Evolutionary conservation across 495 filamentous ascomycete genomes (phyloP), one percentile per base, ranked within the genome.

Genomic region (Hyaloscypha bicolor): DNA sequence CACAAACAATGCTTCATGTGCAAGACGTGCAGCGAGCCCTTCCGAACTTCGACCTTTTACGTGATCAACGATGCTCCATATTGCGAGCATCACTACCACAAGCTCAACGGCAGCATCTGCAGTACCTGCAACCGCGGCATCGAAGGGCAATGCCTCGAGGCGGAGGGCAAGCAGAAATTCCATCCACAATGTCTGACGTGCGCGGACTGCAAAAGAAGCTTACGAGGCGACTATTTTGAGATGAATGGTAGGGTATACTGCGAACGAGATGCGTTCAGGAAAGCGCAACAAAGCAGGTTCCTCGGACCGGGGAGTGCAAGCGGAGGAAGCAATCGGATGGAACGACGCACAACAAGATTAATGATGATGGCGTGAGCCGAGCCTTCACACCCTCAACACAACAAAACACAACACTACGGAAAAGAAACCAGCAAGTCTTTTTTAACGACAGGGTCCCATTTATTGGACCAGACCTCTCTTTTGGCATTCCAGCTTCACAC

Each of bases 1-100:
- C 95, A 99, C 77, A 93, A 94, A 71, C 83, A 88, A 16, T 99
- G 95, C 73, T 98, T 99, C 75, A 91, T 94, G 5, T 99, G 95
- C 81, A 86, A 86, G 4, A 92, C 91, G 8, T 99, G 95, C 80
- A 79, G 79, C 14, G 84, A 86, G 30, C 91, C 94, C 3, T 99
- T 99, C 73, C 81, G 87, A 55, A 94, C 94, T 0, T 84, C 92
- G 2, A 94, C 95, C 61, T 99, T 99, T 73, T 99, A 99, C 77
- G 93, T 99, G 45, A 79, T 92, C 42, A 80, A 91, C 69, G 91
- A 99, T 76, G 80, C 87, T 9, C 95, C 95, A 4, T 97, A 91
- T 80, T 99, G 95, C 79, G 89, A 91, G 37, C 88, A 89, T 39
- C 93, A 99, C 77, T 99, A 99, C 74, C 95, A 99, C 77, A 85